These are phyloP conservation scores for Lyophyllum semitale DNA, from an alignment of 768 basidiomycete species.

Conservation along the genomic window DNA sequence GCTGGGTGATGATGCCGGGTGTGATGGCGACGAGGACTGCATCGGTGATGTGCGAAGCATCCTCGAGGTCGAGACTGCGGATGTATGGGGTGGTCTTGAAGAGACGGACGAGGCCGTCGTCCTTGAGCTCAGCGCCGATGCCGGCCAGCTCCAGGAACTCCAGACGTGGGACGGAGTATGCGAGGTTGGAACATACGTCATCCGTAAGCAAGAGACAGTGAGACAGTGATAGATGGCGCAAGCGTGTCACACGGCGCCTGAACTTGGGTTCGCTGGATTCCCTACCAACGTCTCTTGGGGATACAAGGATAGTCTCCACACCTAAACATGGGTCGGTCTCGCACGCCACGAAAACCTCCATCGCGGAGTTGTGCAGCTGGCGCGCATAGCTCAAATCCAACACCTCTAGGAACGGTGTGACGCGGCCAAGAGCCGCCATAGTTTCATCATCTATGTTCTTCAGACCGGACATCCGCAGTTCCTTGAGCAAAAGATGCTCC, in stretches of 20 bases:
- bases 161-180: conserved; percentile 67
- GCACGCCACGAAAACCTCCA: conserved; percentile 73
- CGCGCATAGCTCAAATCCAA: conserved; percentile 78
- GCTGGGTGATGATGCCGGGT: conserved; percentile 30
- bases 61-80: conserved; percentile 83
- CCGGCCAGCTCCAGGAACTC: conserved; percentile 81
- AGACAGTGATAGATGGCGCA: conserved; percentile 77
- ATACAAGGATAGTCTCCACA: conserved; percentile 50
- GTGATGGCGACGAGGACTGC: conserved; percentile 67
- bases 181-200: conserved; percentile 70
- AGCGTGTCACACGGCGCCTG: conserved; percentile 62
- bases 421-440: conserved; percentile 67
- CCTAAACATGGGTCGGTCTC: conserved; percentile 35
- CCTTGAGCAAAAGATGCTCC: conserved; percentile 55
- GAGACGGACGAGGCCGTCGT: conserved; percentile 74
- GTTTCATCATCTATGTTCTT: conserved; percentile 58
- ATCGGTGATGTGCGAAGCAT: conserved; percentile 75
- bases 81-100: conserved; percentile 71
- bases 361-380: conserved; percentile 71
- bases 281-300: conserved; percentile 66
- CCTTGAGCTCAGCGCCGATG: conserved; percentile 66
- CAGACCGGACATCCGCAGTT: conserved; percentile 70
- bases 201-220: conserved; percentile 74
- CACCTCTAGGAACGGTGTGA: conserved; percentile 72
- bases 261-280: conserved; percentile 53